A percentile compares a stretch with the other conserved stretches of the same genome.
phyloP scores from a whole-genome alignment of 228 moss, liverwort and hornwort genomes.

The Sphagnum fallax region DNA sequence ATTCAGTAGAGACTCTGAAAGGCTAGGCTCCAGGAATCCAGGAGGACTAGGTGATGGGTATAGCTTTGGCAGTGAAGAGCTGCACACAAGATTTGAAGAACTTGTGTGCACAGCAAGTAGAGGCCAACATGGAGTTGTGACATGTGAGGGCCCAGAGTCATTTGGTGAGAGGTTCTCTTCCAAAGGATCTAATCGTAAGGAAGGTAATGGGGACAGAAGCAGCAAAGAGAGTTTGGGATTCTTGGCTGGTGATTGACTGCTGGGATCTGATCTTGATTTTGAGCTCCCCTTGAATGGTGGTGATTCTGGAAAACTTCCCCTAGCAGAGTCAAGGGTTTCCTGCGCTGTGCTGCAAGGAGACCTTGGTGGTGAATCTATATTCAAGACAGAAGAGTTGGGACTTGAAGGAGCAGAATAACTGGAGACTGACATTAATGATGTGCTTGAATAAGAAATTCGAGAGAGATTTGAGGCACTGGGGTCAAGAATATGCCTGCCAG shows the following conservation, averaged over 20 bases:
- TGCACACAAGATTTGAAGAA: not conserved
- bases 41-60: constrained; percentile 19
- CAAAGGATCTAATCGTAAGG: constrained; percentile 5
- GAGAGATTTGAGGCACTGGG: constrained; percentile 34
- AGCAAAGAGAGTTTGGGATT: constrained; percentile 32
- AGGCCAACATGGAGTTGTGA: constrained; percentile 10
- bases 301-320: constrained; percentile 12
- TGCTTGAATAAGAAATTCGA: constrained; percentile 29
- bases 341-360: constrained; percentile 23
- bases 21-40: too few relatives aligned
- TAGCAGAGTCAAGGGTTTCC: constrained; percentile 22
- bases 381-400: constrained; percentile 33
- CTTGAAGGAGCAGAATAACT: constrained; percentile 30
- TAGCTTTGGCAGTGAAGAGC: constrained; percentile 2
- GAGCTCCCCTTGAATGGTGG: not conserved
- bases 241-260: constrained; percentile 22
- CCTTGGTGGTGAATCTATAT: constrained; percentile 33
- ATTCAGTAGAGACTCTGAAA: too few relatives aligned
- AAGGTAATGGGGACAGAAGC: constrained; percentile 13
- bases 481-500: constrained; percentile 17
- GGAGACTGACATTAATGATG: constrained; percentile 21
- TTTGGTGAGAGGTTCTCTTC: constrained; percentile 9
- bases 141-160: constrained; percentile 23
- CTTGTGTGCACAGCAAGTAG: constrained; percentile 9
- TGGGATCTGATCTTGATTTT: constrained; percentile 7